Evolutionary conservation across 345 rosid species (phyloP).

Genomic region (Pistacia vera): DNA sequence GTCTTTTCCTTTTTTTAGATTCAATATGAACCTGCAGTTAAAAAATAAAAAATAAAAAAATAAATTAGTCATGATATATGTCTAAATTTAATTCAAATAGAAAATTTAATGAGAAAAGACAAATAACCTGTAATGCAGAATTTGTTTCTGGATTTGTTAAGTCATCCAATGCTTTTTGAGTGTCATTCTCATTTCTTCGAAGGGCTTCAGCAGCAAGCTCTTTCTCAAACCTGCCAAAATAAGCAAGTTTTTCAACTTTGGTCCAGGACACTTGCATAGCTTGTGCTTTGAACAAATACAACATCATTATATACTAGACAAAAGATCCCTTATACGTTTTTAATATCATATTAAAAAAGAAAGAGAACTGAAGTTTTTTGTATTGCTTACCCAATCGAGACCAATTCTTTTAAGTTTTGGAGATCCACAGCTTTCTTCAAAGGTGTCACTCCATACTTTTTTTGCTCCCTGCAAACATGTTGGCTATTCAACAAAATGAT

Average conservation of each 20-base stretch:
- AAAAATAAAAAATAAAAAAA: constrained; percentile 4
- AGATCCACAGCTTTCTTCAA: constrained; percentile 82
- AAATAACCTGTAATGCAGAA: constrained; percentile 61
- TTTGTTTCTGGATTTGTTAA: constrained; percentile 74
- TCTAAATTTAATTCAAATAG: neutral
- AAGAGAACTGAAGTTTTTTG: neutral
- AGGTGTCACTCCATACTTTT: constrained; percentile 78
- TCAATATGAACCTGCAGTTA: constrained; percentile 59
- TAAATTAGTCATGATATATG: neutral
- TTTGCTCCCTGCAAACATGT: constrained; percentile 73
- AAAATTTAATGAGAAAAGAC: constrained; percentile 8
- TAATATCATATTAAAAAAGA: neutral
- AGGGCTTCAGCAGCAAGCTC: constrained; percentile 90
- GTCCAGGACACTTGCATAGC: neutral
- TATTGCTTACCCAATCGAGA: constrained; percentile 70
- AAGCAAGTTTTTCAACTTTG: constrained; percentile 4
- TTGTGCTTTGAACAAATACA: neutral
- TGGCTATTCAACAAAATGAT: too few species aligned
- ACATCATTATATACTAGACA: neutral
- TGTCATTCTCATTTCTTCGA: constrained; percentile 83
- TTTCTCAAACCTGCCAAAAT: constrained; percentile 71
- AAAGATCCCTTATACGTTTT: neutral
- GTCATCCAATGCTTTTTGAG: constrained; percentile 82
- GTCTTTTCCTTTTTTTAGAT: constrained; percentile 73
- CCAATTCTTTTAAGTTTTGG: constrained; percentile 58